Conservation (phyloP, 108 stramenopile species). For the Cyclotella choctawhatcheeana region DNA sequence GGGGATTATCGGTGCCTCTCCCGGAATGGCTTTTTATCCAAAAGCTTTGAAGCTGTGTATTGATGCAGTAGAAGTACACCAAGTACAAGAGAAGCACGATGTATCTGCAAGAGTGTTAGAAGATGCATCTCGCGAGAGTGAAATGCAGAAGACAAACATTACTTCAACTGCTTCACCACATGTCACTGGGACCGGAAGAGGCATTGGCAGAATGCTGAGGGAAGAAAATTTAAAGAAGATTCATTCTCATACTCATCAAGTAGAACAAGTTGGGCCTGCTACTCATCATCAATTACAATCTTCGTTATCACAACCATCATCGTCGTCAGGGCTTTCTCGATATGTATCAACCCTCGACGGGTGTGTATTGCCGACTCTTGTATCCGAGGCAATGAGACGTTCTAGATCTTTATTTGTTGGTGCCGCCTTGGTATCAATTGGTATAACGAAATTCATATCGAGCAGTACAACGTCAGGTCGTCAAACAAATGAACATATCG, state of each 20-base stretch:
- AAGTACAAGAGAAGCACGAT: not conserved
- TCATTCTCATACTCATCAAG: not conserved
- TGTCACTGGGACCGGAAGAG: slow-evolving; percentile 8
- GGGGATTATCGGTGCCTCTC: slow-evolving; percentile 37
- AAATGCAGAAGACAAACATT: not conserved
- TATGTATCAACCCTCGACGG: slow-evolving; percentile 41
- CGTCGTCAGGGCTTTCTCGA: not conserved
- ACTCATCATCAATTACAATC: not conserved
- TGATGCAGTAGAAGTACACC: not conserved
- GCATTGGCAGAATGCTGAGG: slow-evolving; percentile 20
- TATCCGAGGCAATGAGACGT: slow-evolving; percentile 49
- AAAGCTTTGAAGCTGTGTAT: not conserved
- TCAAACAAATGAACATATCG: not conserved
- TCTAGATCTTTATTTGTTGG: slow-evolving; percentile 33
- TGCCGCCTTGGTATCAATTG: slow-evolving; percentile 32
- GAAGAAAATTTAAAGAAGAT: slow-evolving; percentile 38
- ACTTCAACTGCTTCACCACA: not conserved
- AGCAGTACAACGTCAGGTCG: not conserved
- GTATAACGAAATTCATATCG: not conserved
- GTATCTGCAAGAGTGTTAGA: not conserved
- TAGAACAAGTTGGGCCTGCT: not conserved
- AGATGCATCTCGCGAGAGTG: not conserved
- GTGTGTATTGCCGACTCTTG: slow-evolving; percentile 21
- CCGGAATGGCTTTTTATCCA: slow-evolving; percentile 20
- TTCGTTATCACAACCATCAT: not conserved